phyloP scores from a whole-genome alignment of 768 basidiomycete genomes.

The Fistulinella prunicolor region DNA sequence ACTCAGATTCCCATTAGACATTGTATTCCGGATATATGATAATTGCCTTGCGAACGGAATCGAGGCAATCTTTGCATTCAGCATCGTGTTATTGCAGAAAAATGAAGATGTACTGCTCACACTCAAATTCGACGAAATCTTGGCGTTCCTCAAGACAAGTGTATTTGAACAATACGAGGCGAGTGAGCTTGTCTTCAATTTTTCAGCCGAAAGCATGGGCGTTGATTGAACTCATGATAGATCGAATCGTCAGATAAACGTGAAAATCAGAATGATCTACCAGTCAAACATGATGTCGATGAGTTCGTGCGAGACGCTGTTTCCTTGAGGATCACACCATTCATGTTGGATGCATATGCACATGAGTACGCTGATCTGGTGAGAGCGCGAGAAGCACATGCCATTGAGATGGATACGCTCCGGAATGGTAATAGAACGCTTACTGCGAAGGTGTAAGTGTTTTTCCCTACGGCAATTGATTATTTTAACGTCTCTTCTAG shows the following conservation, averaged over 20 bases:
- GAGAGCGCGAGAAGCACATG: conserved; percentile 77
- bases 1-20: conserved; percentile 83
- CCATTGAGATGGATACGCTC: conserved; percentile 77
- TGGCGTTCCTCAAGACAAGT: conserved; percentile 75
- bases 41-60: conserved; percentile 95
- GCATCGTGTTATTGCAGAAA: conserved; percentile 78
- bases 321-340: conserved; percentile 84
- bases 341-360: conserved; percentile 90
- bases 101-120: conserved; percentile 78
- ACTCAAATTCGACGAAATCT: conserved; percentile 89
- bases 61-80: conserved; percentile 96
- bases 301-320: conserved; percentile 88
- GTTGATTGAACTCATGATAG: conserved; percentile 12
- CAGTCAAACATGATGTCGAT: conserved; percentile 59
- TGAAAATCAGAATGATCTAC: conserved; percentile 18
- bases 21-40: conserved; percentile 96
- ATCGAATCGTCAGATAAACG: conserved; percentile 28
- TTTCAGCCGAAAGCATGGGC: background rate
- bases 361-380: conserved; percentile 86
- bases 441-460: conserved; percentile 72
- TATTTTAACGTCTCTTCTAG: conserved; percentile 38
- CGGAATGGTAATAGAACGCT: conserved; percentile 76
- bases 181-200: background rate
- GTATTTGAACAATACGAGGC: conserved; percentile 84
- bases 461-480: background rate